Conservation (phyloP, 169 alveolate species). For the Plasmodium vivax region DNA sequence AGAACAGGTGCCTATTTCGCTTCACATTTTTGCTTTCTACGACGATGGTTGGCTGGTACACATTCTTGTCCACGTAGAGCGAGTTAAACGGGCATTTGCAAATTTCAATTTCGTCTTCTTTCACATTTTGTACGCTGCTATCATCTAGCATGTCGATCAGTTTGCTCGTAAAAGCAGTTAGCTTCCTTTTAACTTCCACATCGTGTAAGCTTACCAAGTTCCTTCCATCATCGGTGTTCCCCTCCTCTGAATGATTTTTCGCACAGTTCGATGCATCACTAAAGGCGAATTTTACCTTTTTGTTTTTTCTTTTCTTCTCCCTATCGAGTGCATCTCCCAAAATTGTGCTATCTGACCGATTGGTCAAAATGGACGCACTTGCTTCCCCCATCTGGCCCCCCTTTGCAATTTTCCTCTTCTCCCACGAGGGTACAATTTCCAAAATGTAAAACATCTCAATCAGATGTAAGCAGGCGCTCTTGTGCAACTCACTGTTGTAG, state of each 20-base stretch:
- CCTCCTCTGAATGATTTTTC: not conserved
- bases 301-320: not conserved
- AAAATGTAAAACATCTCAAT: slow-evolving; percentile 35
- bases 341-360: not conserved
- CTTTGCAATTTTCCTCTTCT: not conserved
- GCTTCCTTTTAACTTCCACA: slow-evolving; percentile 4
- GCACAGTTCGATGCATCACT: not conserved
- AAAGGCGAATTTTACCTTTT: not conserved
- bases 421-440: not conserved
- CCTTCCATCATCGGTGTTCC: not conserved
- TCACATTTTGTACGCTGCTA: slow-evolving; percentile 21
- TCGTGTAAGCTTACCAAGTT: not conserved
- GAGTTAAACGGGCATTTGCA: slow-evolving; percentile 59
- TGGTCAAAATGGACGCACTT: not conserved
- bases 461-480: slow-evolving; percentile 27
- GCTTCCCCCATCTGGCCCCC: not conserved
- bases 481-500: slow-evolving; percentile 29
- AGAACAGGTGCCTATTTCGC: slow-evolving; percentile 46
- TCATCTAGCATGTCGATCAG: slow-evolving; percentile 73
- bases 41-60: slow-evolving; percentile 69
- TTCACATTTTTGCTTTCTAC: slow-evolving; percentile 64
- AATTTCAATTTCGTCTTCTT: slow-evolving; percentile 63
- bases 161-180: slow-evolving; percentile 18
- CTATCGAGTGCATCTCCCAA: not conserved
- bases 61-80: slow-evolving; percentile 50